Conservation (phyloP, 495 filamentous ascomycete species). For the Podospora appendiculata region DNA sequence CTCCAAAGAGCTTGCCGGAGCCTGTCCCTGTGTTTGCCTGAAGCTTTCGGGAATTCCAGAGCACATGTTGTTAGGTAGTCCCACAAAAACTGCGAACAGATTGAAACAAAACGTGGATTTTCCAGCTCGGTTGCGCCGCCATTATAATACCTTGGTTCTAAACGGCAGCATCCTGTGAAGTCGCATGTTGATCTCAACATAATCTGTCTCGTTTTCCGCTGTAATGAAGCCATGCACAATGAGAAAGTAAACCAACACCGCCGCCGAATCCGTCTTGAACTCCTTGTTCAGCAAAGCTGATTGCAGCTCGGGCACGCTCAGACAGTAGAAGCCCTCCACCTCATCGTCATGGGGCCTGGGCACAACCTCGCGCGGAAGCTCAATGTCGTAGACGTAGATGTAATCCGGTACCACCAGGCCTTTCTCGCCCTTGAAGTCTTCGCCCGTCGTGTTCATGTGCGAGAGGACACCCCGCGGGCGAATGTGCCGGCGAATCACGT, state of each 20-base stretch:
- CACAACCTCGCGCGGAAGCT: conserved; percentile 27
- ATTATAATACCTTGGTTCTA: background rate
- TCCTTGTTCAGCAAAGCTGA: conserved; percentile 31
- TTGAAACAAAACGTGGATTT: no score
- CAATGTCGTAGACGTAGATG: conserved; percentile 45
- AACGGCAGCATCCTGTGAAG: conserved; percentile 41
- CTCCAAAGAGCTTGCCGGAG: no score
- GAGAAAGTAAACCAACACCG: conserved; percentile 47
- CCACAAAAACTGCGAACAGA: no score
- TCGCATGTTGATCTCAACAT: conserved; percentile 38
- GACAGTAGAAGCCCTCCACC: conserved; percentile 41
- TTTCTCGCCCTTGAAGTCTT: conserved; percentile 43
- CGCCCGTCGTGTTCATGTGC: conserved; percentile 29
- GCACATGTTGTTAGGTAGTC: no score
- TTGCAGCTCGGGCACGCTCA: conserved; percentile 40
- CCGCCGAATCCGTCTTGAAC: conserved; percentile 48
- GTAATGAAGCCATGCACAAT: conserved; percentile 47
- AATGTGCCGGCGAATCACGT: conserved; percentile 20
- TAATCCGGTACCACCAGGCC: conserved; percentile 35
- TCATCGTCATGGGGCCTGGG: conserved; percentile 44
- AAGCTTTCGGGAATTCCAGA: no score
- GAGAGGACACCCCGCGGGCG: conserved; percentile 31
- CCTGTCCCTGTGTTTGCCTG: no score
- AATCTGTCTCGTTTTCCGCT: conserved; percentile 41
- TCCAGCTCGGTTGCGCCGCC: no score